Evolutionary conservation across 148 eudicot species (phyloP).

Genomic region (Fagopyrum homotropicum): DNA sequence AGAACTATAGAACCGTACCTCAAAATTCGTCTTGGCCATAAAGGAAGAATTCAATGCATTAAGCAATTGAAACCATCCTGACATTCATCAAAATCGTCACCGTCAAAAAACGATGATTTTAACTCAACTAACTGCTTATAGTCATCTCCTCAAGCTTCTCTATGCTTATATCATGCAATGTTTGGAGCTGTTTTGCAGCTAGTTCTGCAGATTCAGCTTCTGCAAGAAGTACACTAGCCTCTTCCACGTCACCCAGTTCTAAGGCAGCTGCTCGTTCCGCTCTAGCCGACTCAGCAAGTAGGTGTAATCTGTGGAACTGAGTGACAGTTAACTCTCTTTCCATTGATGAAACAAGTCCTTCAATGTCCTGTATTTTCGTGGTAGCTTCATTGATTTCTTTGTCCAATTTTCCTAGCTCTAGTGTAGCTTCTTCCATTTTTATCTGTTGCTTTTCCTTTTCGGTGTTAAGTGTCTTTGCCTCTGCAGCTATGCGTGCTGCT

Average conservation of each 20-base stretch:
- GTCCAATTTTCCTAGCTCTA: slow-evolving; percentile 39
- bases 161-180: slow-evolving; percentile 26
- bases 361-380: slow-evolving; percentile 39
- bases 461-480: slow-evolving; percentile 47
- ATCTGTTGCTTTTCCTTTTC: slow-evolving; percentile 45
- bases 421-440: slow-evolving; percentile 28
- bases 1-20: not conserved
- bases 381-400: slow-evolving; percentile 37
- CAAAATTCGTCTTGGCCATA: not conserved
- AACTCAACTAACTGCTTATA: slow-evolving; percentile 39
- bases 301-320: slow-evolving; percentile 48
- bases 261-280: slow-evolving; percentile 59
- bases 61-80: slow-evolving; percentile 3
- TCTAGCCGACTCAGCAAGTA: slow-evolving; percentile 40
- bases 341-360: slow-evolving; percentile 39
- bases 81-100: not conserved
- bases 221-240: slow-evolving; percentile 56
- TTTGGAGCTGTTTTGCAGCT: slow-evolving; percentile 55
- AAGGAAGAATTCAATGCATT: not conserved
- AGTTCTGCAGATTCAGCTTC: slow-evolving; percentile 62
- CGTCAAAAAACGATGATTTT: slow-evolving; percentile 22
- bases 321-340: slow-evolving; percentile 55
- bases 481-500: slow-evolving; percentile 69
- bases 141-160: slow-evolving; percentile 33
- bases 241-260: slow-evolving; percentile 56